Evolutionary conservation across 768 basidiomycete species (phyloP).

Genomic region (Auriculariales sp.): DNA sequence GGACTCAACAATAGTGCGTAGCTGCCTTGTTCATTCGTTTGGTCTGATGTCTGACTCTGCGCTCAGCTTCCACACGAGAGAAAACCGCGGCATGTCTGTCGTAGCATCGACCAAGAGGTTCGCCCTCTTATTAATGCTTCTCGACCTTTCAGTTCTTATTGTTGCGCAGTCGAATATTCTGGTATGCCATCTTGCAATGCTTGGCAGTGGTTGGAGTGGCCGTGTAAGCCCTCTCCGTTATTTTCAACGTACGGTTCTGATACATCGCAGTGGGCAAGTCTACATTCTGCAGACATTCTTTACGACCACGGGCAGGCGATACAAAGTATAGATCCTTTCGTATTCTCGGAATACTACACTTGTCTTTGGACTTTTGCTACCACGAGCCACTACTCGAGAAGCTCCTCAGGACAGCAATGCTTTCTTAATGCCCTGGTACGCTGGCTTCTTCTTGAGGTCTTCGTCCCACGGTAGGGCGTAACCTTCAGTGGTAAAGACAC

Average conservation of each 20-base stretch:
- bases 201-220: conserved; percentile 74
- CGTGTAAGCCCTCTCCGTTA: conserved; percentile 35
- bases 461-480: neutral
- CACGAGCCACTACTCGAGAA: no score
- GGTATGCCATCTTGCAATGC: conserved; percentile 80
- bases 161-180: conserved; percentile 63
- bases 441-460: neutral
- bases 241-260: conserved; percentile 5
- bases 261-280: conserved; percentile 54
- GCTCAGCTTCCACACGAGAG: conserved; percentile 79
- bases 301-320: conserved; percentile 79
- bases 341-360: no score
- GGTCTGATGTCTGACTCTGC: conserved; percentile 3
- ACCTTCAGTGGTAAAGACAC: neutral
- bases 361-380: no score
- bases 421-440: neutral
- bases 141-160: neutral
- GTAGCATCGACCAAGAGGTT: conserved; percentile 85
- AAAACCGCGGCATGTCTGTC: conserved; percentile 85
- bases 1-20: conserved; percentile 78
- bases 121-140: neutral
- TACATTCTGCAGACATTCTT: conserved; percentile 94
- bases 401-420: no score
- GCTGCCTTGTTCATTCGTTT: neutral
- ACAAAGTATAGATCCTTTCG: conserved; percentile 84